Evolutionary conservation across 78 protist genomes (phyloP).

Genomic region (Dictyostelium intermedium): DNA sequence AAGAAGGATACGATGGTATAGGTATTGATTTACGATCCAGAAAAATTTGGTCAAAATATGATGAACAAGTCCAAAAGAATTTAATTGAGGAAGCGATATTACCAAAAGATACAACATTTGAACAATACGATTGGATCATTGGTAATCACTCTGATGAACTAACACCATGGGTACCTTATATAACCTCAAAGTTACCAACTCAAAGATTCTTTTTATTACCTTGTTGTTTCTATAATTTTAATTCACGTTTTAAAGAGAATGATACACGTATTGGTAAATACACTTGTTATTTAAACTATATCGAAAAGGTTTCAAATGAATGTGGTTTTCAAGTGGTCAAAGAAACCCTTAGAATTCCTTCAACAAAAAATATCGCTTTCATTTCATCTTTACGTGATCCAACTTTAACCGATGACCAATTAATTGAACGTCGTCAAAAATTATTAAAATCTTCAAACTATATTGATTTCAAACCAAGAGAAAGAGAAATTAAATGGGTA

Average conservation of each 20-base stretch:
- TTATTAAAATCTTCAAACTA: slow-evolving; percentile 31
- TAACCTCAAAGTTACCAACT: slow-evolving; percentile 31
- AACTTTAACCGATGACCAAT: neutral
- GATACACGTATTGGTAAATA: slow-evolving; percentile 34
- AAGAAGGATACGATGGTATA: slow-evolving; percentile 80
- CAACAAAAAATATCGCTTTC: slow-evolving; percentile 72
- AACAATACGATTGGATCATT: slow-evolving; percentile 78
- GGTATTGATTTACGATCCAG: slow-evolving; percentile 73
- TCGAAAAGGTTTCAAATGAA: slow-evolving; percentile 26
- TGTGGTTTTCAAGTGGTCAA: slow-evolving; percentile 57
- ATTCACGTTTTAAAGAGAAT: slow-evolving; percentile 7
- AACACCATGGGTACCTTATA: slow-evolving; percentile 87
- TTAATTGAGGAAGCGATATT: slow-evolving; percentile 25
- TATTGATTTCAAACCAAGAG: slow-evolving; percentile 48
- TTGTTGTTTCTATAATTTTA: slow-evolving; percentile 85
- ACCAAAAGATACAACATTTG: slow-evolving; percentile 17
- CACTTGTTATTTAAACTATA: slow-evolving; percentile 66
- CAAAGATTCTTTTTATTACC: slow-evolving; percentile 82
- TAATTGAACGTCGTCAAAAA: neutral
- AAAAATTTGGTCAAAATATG: slow-evolving; percentile 61
- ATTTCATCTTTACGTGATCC: slow-evolving; percentile 28
- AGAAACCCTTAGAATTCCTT: slow-evolving; percentile 80
- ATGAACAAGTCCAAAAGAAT: slow-evolving; percentile 1
- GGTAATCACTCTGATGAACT: slow-evolving; percentile 90
- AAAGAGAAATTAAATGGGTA: slow-evolving; percentile 36